phyloP scores from a whole-genome alignment of 2,329 filamentous ascomycete species.

The Ambrosiella cleistominuta region DNA sequence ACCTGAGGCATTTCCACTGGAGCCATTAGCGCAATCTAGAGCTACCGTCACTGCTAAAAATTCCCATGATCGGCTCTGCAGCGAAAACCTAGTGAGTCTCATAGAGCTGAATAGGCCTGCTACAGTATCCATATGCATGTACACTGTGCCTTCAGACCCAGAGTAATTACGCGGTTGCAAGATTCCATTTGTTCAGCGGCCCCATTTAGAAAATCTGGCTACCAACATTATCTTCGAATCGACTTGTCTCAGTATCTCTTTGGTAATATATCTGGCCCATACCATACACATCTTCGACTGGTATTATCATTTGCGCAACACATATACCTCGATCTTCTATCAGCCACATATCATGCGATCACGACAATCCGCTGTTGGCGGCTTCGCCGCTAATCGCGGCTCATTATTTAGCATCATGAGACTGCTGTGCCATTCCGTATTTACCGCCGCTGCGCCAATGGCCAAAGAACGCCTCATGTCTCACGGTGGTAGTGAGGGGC shows the following conservation, averaged over 20 bases:
- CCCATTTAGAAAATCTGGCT: neutral
- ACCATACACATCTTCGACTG: neutral
- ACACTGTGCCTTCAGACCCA: neutral
- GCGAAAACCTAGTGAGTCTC: neutral
- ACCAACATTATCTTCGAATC: too few relatives aligned
- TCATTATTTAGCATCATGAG: slow-evolving; percentile 8
- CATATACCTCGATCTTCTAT: neutral
- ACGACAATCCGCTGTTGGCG: slow-evolving; percentile 5
- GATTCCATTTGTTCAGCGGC: neutral
- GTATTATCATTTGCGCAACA: neutral
- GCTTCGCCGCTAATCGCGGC: slow-evolving; percentile 7
- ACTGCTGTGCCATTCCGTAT: slow-evolving; percentile 15
- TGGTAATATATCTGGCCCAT: neutral
- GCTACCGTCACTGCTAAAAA: neutral
- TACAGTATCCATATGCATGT: neutral
- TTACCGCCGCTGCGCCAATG: slow-evolving; percentile 31
- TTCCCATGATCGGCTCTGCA: neutral
- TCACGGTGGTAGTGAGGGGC: slow-evolving; percentile 25
- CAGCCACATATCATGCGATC: slow-evolving; percentile 4
- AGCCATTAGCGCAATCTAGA: neutral
- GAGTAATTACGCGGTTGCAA: neutral
- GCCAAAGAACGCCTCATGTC: slow-evolving; percentile 12
- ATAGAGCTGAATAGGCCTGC: neutral
- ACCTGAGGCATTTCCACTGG: neutral
- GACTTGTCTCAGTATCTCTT: neutral